Base-by-base conservation (phyloP, 2,329 filamentous ascomycete species). In the Aspergillus luchuensis region DNA sequence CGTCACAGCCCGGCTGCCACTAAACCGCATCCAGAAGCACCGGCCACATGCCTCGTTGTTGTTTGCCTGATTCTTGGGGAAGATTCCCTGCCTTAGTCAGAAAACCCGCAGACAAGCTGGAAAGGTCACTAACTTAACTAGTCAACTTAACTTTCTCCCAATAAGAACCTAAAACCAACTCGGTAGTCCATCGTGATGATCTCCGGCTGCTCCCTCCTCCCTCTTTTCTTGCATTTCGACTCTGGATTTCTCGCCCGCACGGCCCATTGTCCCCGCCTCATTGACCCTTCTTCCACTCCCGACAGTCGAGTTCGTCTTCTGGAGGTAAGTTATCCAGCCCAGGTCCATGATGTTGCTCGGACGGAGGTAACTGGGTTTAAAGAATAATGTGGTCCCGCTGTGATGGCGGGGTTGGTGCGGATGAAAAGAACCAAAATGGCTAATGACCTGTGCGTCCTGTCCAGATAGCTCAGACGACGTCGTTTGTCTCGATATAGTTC, bases 1-100 rank as follows among this genome's bases (percentile, higher is more conserved):
- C 71, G 72, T 75, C 72, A 75, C 65, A 54, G 56, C 36, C 11
- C 41, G 39, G 43, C 56, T 48, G 21, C 8, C 38, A 45, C 62
- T 68, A 67, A 67, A 48, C 64, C 59, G 28, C 48, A 60, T 67
- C 57, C 43, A 60, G 64, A 25, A 47, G n/a, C n/a, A 41, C 36
- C 25, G 48, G 48, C 39, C 49, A 54, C 52, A 55, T 45, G 39
- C 48, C 50, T 53, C 25, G 4, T 36, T 8, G 25, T 11, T 36
- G 33, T 47, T 28, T 19, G 47, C 56, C 23, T 39, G 51, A 28
- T 38, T 56, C 58, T 61, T 60, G 48, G 53, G 58, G 55, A 52
- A 52, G 43, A 36, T 36, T 36, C 8, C 19, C 19, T 30, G 33
- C 49, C 33, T 52, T 52, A 52, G 28, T 36, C 28, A 52, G 49